Evolutionary conservation across 352 stramenopile species (phyloP).

Genomic region (Halophytophthora batemanensis): DNA sequence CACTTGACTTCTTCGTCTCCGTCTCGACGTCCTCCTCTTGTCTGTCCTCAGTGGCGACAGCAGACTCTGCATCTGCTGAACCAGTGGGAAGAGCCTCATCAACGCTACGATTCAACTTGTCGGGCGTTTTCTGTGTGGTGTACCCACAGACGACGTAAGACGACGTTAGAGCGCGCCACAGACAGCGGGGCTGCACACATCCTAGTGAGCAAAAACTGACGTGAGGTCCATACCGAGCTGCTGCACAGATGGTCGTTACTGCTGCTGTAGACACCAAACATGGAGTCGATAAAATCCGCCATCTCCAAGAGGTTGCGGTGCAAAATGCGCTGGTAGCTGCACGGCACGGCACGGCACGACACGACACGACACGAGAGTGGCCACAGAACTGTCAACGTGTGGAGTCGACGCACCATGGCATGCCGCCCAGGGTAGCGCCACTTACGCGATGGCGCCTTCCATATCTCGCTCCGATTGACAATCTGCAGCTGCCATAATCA

Average conservation of each 20-base stretch:
- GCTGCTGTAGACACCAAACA: conserved; percentile 73
- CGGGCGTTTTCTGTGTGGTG: too few species aligned
- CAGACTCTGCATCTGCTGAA: conserved; percentile 3
- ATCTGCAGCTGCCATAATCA: conserved; percentile 55
- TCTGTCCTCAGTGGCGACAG: not conserved
- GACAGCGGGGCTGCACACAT: too few species aligned
- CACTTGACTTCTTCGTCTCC: conserved; percentile 22
- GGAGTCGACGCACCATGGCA: conserved; percentile 14
- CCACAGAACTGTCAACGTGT: not conserved
- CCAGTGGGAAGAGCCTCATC: not conserved
- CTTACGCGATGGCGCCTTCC: conserved; percentile 52
- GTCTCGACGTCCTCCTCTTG: not conserved
- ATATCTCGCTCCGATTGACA: conserved; percentile 57
- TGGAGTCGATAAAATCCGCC: conserved; percentile 74
- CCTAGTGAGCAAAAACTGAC: too few species aligned
- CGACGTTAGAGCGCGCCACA: too few species aligned
- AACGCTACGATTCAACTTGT: too few species aligned
- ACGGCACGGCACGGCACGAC: not conserved
- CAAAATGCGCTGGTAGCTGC: conserved; percentile 68
- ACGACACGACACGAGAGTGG: too few species aligned
- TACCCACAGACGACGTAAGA: too few species aligned
- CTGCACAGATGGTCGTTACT: conserved; percentile 4
- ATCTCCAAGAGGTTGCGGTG: conserved; percentile 80
- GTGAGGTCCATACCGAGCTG: not conserved
- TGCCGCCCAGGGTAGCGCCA: too few species aligned